Evolutionary conservation across 306 rosid genomes (phyloP).

Genomic region (Quercus agrifolia): DNA sequence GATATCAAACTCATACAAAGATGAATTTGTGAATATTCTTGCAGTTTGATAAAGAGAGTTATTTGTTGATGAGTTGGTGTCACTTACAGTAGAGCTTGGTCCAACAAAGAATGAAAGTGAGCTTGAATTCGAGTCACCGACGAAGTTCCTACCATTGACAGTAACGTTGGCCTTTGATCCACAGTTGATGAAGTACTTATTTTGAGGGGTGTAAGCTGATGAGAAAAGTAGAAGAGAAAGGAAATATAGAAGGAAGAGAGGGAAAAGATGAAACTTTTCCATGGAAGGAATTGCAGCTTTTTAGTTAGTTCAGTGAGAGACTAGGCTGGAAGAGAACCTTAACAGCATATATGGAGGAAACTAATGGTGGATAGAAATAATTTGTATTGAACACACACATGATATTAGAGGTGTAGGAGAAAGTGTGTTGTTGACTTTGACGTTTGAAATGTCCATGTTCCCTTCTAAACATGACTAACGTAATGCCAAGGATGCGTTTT

Average conservation of each 20-base stretch:
- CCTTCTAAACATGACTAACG: no score
- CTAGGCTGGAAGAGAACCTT: no score
- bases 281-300: background rate
- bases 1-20: constrained; percentile 9
- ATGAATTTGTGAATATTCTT: background rate
- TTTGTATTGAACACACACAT: no score
- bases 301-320: no score
- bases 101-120: background rate
- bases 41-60: constrained; percentile 27
- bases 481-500: no score
- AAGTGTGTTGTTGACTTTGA: no score
- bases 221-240: constrained; percentile 27
- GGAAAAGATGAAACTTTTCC: background rate
- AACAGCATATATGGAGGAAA: no score
- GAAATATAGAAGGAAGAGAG: background rate
- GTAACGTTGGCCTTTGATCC: constrained; percentile 13
- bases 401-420: no score
- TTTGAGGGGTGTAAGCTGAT: background rate
- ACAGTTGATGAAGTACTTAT: constrained; percentile 38
- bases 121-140: background rate
- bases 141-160: background rate
- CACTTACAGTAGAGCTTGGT: background rate
- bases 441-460: no score
- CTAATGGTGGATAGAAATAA: no score
- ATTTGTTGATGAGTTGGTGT: background rate